Conservation (phyloP, 169 alveolate species). For the Plasmodium malariae region DNA sequence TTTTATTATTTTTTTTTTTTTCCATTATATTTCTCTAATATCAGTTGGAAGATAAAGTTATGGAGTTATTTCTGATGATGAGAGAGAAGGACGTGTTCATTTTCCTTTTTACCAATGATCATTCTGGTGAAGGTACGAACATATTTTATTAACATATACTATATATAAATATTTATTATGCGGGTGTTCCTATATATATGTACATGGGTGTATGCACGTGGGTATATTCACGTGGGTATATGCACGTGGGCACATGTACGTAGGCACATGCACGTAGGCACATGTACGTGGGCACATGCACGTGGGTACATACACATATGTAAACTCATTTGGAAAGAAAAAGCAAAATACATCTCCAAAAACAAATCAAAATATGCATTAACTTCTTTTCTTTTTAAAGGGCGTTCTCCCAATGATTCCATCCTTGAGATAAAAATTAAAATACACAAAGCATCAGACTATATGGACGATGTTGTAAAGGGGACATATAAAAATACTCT, state of each 20-base stretch:
- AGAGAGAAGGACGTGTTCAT: constrained; percentile 3
- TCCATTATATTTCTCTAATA: background rate
- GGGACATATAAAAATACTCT: background rate
- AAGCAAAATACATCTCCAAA: background rate
- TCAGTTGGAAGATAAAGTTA: constrained; percentile 23
- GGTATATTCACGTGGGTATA: no score
- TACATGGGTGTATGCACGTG: no score
- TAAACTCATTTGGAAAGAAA: background rate
- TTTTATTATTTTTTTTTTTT: background rate
- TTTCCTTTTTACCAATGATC: constrained; percentile 19
- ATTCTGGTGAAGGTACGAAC: background rate
- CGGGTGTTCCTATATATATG: no score
- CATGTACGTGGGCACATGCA: no score
- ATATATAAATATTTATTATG: no score
- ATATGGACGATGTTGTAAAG: background rate
- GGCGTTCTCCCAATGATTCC: background rate
- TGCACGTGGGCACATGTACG: no score
- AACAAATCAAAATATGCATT: background rate
- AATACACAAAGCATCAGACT: constrained; percentile 16
- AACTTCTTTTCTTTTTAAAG: background rate
- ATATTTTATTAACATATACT: no score
- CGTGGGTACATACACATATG: no score
- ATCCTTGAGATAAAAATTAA: constrained; percentile 48
- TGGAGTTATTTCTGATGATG: constrained; percentile 37
- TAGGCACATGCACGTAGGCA: no score